A percentile compares a stretch with the other conserved stretches of the same genome.
Conservation (phyloP, 23 red algal genomes). For the Chondrus crispus region DNA sequence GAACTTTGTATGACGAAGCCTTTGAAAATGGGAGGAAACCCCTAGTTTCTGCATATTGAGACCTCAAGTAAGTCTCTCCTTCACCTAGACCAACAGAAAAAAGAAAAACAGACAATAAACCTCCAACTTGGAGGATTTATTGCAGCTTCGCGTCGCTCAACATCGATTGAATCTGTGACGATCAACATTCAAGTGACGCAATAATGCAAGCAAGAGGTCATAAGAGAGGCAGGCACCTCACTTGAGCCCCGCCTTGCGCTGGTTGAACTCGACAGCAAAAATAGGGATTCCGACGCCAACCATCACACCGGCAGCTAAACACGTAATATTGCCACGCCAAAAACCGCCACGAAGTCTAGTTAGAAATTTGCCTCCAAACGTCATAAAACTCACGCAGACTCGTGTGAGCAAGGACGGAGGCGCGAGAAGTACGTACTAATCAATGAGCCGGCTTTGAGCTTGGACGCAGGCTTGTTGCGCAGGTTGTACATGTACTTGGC, state of each 20-base stretch:
- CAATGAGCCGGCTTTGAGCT: not conserved
- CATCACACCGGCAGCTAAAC: constrained; percentile 18
- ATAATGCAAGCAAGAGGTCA: too few species aligned
- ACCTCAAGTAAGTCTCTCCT: too few species aligned
- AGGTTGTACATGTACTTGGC: constrained; percentile 64
- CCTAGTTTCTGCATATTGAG: too few species aligned
- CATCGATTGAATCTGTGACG: too few species aligned
- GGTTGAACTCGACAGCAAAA: constrained; percentile 39
- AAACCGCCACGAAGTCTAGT: not conserved
- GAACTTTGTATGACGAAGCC: too few species aligned
- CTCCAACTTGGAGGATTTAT: too few species aligned
- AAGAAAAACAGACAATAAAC: too few species aligned
- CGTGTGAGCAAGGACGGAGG: not conserved
- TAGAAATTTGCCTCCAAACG: not conserved
- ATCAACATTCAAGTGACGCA: too few species aligned
- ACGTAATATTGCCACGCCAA: not conserved
- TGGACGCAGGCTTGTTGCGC: constrained; percentile 40
- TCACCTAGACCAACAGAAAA: too few species aligned
- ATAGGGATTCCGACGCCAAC: constrained; percentile 40
- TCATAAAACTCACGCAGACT: not conserved
- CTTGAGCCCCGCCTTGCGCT: constrained; percentile 38
- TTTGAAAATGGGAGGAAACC: too few species aligned
- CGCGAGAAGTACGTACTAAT: constrained; percentile 18
- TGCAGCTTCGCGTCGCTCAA: too few species aligned
- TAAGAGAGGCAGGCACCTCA: too few species aligned